Evolutionary conservation across 805 yeast genomes (phyloP), one percentile per base, ranked within the genome.

Genomic region (Candida tammaniensis): DNA sequence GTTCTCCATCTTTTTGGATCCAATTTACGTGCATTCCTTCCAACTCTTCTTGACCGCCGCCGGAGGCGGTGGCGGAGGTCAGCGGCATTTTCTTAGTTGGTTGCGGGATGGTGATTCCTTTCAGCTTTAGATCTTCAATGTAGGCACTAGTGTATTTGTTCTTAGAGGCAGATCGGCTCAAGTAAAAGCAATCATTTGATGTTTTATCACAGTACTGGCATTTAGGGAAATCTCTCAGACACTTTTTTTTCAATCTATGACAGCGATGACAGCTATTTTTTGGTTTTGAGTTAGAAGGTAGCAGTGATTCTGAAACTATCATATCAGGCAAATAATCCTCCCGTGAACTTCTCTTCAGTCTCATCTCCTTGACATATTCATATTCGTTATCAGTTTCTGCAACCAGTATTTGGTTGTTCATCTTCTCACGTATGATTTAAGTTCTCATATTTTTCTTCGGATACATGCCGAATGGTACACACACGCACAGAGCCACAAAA

Each of bases 211-310:
- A 67, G 43, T 62, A 56, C 26, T 51, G 45, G 34, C 73, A 67
- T 34, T 43, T 48, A 7, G 72, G 72, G 35, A 57, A 59, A 21
- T 52, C 54, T 32, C 70, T 50, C 29, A 57, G 53, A 41, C 72
- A 67, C 45, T 64, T 64, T 44, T 67, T 67, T 52, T 67, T 67
- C 36, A 67, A 52, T 24, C 64, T 49, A 39, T 67, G 64, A 46
- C 47, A 43, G 19, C 47, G 23, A 19, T 43, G 47, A 27, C 47
- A 43, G 22, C 40, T 43, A 8, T 21, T 25, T 15, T 31, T 27
- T 5, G 35, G 27, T 22, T 29, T 30, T 2, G 15, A 14, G 16
- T 24, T 21, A 4, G 28, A n/a, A 13, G 14, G 21, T 16, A 34
- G n/a, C 15, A n/a, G n/a, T 8, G 22, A 8, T 8, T 11, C 8